Evolutionary conservation across 2,329 filamentous ascomycete species (phyloP), one percentile per base, ranked within the genome.

Genomic region (Fonsecaea erecta): DNA sequence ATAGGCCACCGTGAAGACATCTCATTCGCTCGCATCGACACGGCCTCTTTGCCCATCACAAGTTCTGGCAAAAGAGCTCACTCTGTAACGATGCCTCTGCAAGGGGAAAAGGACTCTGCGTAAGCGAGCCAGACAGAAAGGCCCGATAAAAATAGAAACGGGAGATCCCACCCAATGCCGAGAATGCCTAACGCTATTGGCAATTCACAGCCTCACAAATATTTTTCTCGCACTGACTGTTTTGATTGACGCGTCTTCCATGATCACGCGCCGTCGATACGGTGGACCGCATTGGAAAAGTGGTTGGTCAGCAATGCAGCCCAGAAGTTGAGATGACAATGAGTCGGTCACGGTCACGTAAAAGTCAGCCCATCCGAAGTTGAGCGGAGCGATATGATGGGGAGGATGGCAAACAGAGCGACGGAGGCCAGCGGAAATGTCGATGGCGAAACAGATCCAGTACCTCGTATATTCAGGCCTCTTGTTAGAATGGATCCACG

Each of bases 151-250:
- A 65, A 65, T 67, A 67, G 65, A 64, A 62, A 56, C 7, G 24
- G 57, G 37, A 57, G 37, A 52, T 52, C 57, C 37, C 9, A 21
- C 52, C 46, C 57, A 7, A 37, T 37, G n/a, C 18, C 32, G 46
- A n/a, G 35, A 37, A 52, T 52, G 54, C 58, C 37, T 43, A 57
- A 58, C 56, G 46, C 34, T 24, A 40, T 40, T 34, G 14, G 24
- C 43, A 46, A 51, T 46, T 64, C 59, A 65, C 62, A 67, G 62
- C 65, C 65, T 67, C 65, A 65, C 37, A 67, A 53, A 46, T 26
- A 37, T 52, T 48, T 48, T 32, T 53, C n/a, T 52, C n/a, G 11
- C 21, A 43, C 26, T 55, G 32, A 43, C 28, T 28, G 46, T 54
- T 34, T 37, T 48, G 32, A 55, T 58, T 18, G 40, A 43, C 43